Percentiles rank a stretch among this genome's conserved stretches.
These are phyloP conservation scores for Phytophthora vignae DNA, from an alignment of 352 stramenopile genomes.

Conservation along the genomic window DNA sequence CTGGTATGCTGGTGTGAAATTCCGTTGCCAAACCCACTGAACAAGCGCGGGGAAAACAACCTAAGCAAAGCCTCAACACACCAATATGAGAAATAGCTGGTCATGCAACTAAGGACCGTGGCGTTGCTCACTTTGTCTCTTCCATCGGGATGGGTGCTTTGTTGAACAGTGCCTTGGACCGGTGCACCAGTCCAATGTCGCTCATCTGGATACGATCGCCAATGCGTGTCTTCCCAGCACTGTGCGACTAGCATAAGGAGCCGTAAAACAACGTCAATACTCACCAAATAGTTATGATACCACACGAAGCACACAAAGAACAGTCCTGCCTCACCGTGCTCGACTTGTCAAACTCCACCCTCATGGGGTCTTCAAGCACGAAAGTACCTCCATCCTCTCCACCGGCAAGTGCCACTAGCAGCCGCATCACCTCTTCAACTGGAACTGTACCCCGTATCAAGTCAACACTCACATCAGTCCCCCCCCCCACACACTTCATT, in stretches of 20 bases:
- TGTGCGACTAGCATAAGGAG: not conserved
- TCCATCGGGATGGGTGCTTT: slow-evolving; percentile 47
- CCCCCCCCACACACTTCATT: too few species aligned
- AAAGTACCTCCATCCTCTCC: slow-evolving; percentile 67
- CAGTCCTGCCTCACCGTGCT: not conserved
- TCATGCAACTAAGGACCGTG: not conserved
- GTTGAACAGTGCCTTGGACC: slow-evolving; percentile 42
- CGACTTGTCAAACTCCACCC: slow-evolving; percentile 26
- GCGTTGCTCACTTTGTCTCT: slow-evolving; percentile 40
- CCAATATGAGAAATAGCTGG: slow-evolving; percentile 2
- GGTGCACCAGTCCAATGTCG: slow-evolving; percentile 51
- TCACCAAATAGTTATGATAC: not conserved
- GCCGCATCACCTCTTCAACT: slow-evolving; percentile 48
- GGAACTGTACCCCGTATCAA: slow-evolving; percentile 13
- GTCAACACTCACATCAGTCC: not conserved
- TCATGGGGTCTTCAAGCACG: slow-evolving; percentile 60
- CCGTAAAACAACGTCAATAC: slow-evolving; percentile 4
- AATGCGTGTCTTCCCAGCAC: slow-evolving; percentile 40
- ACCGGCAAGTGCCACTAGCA: slow-evolving; percentile 67
- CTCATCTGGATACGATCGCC: slow-evolving; percentile 69
- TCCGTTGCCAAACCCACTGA: slow-evolving; percentile 38
- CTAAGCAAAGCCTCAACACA: slow-evolving; percentile 18
- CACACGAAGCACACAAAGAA: not conserved
- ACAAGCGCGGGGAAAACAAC: slow-evolving; percentile 35
- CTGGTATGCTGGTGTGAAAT: slow-evolving; percentile 34